phyloP scores from a whole-genome alignment of 805 yeast genomes.

The Wickerhamomyces rabaulensis region DNA sequence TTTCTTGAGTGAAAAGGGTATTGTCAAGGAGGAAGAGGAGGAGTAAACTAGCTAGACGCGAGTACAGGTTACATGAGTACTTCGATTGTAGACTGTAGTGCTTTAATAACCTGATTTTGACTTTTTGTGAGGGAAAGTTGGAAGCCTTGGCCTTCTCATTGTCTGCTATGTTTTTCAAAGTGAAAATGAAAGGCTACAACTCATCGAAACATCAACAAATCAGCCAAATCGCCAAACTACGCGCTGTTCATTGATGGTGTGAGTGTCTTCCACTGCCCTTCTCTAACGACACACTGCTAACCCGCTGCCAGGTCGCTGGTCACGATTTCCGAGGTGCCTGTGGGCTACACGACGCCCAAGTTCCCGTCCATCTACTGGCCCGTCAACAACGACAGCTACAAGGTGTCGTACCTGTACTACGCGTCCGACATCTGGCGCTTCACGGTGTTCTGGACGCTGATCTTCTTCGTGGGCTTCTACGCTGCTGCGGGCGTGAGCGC shows the following conservation, averaged over 20 bases:
- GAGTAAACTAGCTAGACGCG: constrained; percentile 13
- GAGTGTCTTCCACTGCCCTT: background rate
- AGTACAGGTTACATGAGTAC: background rate
- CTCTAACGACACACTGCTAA: background rate
- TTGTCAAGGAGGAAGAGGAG: constrained; percentile 52
- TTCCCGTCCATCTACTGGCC: constrained; percentile 87
- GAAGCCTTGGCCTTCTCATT: too few species aligned
- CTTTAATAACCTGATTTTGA: too few species aligned
- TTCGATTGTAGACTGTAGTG: background rate
- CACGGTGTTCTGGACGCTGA: constrained; percentile 77
- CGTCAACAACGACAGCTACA: constrained; percentile 29
- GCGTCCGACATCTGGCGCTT: constrained; percentile 74
- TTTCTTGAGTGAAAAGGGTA: constrained; percentile 67
- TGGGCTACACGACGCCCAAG: constrained; percentile 72
- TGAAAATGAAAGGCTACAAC: background rate
- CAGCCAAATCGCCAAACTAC: background rate
- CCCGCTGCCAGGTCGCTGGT: constrained; percentile 26
- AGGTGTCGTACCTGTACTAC: constrained; percentile 58
- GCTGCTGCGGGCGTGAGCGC: constrained; percentile 61
- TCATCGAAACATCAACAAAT: too few species aligned
- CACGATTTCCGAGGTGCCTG: constrained; percentile 56
- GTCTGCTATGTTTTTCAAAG: background rate
- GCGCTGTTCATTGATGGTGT: background rate
- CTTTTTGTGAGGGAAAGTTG: too few species aligned
- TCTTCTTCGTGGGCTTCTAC: constrained; percentile 61